Base-by-base conservation (phyloP, 805 yeast genomes). In the Candida tallmaniae region DNA sequence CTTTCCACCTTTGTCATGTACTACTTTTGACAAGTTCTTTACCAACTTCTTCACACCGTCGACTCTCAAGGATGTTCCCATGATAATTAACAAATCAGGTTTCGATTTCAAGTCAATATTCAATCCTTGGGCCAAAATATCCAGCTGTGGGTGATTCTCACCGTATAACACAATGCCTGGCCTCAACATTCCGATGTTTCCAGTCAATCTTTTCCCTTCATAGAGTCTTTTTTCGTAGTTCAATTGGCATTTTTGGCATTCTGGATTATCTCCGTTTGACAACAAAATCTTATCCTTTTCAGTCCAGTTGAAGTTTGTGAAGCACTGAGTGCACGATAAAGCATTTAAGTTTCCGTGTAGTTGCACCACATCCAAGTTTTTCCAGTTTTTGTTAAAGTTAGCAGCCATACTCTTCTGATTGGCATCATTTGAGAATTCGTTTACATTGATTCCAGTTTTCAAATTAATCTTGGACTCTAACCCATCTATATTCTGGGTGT, bases 401-500 rank as follows among this genome's bases (percentile, higher is more conserved):
- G 42, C 34, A 20, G 21, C 24, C 1, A 26, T 21, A 6, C 24
- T 20, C 21, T 34, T 33, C 15, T 29, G 35, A 33, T 32, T 45
- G 19, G 47, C 51, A 40, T 39, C 38, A 15, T 37, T 13, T 39
- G 48, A 42, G 38, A 58, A 50, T 45, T 56, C 58, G 27, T 48
- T 40, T 10, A 60, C 47, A 25, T 68, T 65, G 17, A 65, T 60
- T 2, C 89, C 88, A 31, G 80, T 65, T 24, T 67, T 69, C 36
- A 89, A 62, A 15, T 85, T 82, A 17, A 81, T 68, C 30, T 66
- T 62, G 31, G 76, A 62, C 52, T 90, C 97, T 23, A 90, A 64
- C 0, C 95, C 89, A 56, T 90, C 98, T 39, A 90, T 90, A 54
- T 90, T 90, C 52, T 93, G 97, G 1, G 97, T 90, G 55, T 90